phyloP scores from a whole-genome alignment of 2,329 filamentous ascomycete genomes.

The Fusarium haematococcum region DNA sequence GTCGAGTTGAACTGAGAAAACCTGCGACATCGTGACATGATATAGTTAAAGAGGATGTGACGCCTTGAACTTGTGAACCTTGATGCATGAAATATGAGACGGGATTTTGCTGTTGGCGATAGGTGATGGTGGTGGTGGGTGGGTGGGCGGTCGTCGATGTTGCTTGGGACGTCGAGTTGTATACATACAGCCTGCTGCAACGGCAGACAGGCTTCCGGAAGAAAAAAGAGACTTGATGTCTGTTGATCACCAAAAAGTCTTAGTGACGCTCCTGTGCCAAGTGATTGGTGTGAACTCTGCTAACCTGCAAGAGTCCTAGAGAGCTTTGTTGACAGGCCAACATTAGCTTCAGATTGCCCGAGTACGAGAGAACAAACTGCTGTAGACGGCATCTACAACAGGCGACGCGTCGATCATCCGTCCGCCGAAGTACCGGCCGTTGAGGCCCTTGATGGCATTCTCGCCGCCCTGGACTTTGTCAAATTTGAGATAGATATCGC shows the following conservation, averaged over 20 bases:
- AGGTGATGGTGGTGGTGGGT: neutral
- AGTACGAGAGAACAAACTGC: constrained; percentile 91
- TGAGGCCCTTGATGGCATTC: constrained; percentile 97
- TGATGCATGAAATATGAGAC: constrained; percentile 34
- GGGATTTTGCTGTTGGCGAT: constrained; percentile 7
- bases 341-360: constrained; percentile 80
- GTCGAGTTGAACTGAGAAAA: constrained; percentile 26
- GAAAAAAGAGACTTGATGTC: constrained; percentile 44
- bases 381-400: constrained; percentile 98
- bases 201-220: constrained; percentile 16
- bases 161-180: neutral
- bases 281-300: constrained; percentile 43
- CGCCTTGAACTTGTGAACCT: constrained; percentile 31
- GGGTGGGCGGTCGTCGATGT: constrained; percentile 15
- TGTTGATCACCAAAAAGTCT: constrained; percentile 43
- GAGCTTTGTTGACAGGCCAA: constrained; percentile 56
- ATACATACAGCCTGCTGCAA: constrained; percentile 10
- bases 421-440: constrained; percentile 95
- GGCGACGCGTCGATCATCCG: constrained; percentile 93
- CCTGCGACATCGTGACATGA: constrained; percentile 42
- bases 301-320: constrained; percentile 62
- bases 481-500: constrained; percentile 99
- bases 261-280: constrained; percentile 42
- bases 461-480: constrained; percentile 94
- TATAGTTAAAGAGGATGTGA: constrained; percentile 39